phyloP scores from a whole-genome alignment of 371 early-diverging fungal genomes.

The Mortierella sp. region DNA sequence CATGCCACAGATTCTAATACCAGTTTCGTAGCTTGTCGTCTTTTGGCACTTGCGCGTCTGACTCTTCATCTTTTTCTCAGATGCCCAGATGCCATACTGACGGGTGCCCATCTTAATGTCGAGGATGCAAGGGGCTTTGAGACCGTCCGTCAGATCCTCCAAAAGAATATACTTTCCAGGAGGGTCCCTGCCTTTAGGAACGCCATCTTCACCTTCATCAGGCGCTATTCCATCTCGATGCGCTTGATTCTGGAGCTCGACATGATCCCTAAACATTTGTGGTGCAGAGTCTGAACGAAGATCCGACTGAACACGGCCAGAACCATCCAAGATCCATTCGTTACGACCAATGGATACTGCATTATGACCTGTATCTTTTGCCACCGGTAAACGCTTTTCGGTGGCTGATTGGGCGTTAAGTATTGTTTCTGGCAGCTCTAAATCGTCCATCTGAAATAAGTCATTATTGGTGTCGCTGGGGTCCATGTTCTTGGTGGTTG shows the following conservation, averaged over 20 bases:
- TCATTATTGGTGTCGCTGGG: slow-evolving; percentile 24
- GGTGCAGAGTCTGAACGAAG: slow-evolving; percentile 24
- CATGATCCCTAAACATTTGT: slow-evolving; percentile 19
- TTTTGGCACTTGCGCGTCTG: slow-evolving; percentile 92
- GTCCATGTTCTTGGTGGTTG: slow-evolving; percentile 11
- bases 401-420: slow-evolving; percentile 5
- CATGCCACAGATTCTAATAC: slow-evolving; percentile 97
- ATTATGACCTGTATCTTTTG: not conserved
- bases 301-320: slow-evolving; percentile 19
- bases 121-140: slow-evolving; percentile 91
- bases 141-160: slow-evolving; percentile 92
- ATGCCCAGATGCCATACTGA: slow-evolving; percentile 93
- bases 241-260: slow-evolving; percentile 30
- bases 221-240: slow-evolving; percentile 52
- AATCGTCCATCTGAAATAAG: slow-evolving; percentile 60
- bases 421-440: slow-evolving; percentile 40
- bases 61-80: slow-evolving; percentile 82
- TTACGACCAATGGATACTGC: slow-evolving; percentile 36
- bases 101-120: slow-evolving; percentile 99
- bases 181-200: slow-evolving; percentile 35
- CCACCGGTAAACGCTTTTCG: slow-evolving; percentile 8
- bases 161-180: slow-evolving; percentile 85
- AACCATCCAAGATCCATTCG: slow-evolving; percentile 50
- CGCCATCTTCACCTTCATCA: slow-evolving; percentile 5
- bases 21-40: slow-evolving; percentile 90